Evolutionary conservation across 495 filamentous ascomycete genomes (phyloP).

Genomic region (Rostrohypoxylon terebratum): DNA sequence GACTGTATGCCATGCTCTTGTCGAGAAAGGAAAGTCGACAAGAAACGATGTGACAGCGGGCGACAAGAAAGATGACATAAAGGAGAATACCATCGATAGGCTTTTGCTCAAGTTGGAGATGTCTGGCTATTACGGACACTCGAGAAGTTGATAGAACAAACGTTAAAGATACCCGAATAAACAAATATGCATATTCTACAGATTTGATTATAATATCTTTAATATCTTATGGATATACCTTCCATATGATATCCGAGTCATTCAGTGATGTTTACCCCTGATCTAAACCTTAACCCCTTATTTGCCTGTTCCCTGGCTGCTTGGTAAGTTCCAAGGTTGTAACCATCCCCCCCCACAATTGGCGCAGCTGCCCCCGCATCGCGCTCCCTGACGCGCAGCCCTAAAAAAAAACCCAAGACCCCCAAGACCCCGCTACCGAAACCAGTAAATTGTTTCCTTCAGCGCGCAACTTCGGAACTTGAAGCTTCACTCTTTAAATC

Average conservation of each 20-base stretch:
- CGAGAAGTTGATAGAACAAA: conserved; percentile 33
- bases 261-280: conserved; percentile 7
- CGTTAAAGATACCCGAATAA: conserved; percentile 41
- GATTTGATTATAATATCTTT: not conserved
- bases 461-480: conserved; percentile 25
- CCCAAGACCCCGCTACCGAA: conserved; percentile 22
- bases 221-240: too few species aligned
- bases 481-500: conserved; percentile 16
- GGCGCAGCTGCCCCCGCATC: conserved; percentile 20
- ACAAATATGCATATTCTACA: not conserved
- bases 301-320: not conserved
- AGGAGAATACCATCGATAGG: conserved; percentile 63
- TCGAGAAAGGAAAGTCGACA: conserved; percentile 66
- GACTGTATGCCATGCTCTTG: conserved; percentile 69
- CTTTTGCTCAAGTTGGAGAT: conserved; percentile 70
- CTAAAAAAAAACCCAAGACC: not conserved
- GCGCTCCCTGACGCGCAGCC: conserved; percentile 29
- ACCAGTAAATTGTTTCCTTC: conserved; percentile 41
- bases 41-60: conserved; percentile 51
- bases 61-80: conserved; percentile 41
- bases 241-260: not conserved
- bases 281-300: conserved; percentile 13
- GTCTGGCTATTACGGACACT: conserved; percentile 65
- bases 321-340: conserved; percentile 12
- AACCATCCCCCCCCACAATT: not conserved